These are phyloP conservation scores for Saturnispora zaruensis DNA, from an alignment of 805 yeast species.

Conservation along the genomic window DNA sequence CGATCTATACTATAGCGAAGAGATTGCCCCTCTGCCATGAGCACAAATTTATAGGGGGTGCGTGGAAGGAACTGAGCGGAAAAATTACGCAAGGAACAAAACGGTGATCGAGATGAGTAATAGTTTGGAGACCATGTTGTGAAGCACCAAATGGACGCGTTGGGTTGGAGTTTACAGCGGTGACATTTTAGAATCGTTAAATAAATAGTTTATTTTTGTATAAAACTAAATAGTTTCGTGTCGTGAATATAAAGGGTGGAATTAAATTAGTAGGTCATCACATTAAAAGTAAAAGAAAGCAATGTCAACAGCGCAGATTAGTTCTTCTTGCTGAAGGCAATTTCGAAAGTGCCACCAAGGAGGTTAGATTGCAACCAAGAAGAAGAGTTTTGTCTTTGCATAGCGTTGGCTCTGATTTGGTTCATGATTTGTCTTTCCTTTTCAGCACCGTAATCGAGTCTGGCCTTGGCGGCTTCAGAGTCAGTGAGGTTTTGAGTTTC, in stretches of 20 bases:
- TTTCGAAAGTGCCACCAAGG: slow-evolving; percentile 27
- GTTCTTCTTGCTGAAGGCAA: slow-evolving; percentile 24
- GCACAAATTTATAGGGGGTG: background rate
- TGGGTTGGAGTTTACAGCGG: background rate
- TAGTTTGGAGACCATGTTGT: too few species aligned
- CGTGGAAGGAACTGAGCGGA: background rate
- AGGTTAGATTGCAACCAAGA: slow-evolving; percentile 24
- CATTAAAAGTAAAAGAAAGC: background rate
- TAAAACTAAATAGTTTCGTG: background rate
- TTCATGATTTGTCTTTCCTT: slow-evolving; percentile 33
- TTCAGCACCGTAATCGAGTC: slow-evolving; percentile 31
- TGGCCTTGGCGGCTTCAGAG: slow-evolving; percentile 26
- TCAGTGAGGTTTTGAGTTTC: slow-evolving; percentile 27
- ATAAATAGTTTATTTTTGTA: background rate
- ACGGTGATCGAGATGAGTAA: background rate
- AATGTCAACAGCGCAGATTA: background rate
- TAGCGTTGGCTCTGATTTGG: slow-evolving; percentile 27
- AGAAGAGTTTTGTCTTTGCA: slow-evolving; percentile 20
- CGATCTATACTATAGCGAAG: background rate
- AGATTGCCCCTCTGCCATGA: background rate
- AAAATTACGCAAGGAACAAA: background rate
- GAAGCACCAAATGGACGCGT: too few species aligned
- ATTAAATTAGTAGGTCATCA: background rate
- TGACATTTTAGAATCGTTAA: background rate
- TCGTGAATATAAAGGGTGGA: background rate